These are phyloP conservation scores for Thalassia testudinum DNA, from an alignment of 116 monocot genomes.

Conservation along the genomic window DNA sequence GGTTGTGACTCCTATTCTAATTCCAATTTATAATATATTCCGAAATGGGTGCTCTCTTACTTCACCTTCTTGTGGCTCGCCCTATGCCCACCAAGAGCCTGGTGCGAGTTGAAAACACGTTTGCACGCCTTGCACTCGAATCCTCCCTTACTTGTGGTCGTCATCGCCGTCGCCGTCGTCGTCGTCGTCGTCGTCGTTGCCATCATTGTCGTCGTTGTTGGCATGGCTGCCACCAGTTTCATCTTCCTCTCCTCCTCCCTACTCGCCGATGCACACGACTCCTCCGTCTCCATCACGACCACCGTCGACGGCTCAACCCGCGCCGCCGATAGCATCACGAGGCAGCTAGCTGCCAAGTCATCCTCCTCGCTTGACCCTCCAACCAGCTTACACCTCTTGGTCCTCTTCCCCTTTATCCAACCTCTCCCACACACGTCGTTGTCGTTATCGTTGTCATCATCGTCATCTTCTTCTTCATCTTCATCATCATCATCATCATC, in stretches of 20 bases:
- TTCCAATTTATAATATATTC: too few species aligned
- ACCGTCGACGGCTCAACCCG: constrained; percentile 14
- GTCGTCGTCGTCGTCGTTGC: background rate
- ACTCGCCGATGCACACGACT: constrained; percentile 44
- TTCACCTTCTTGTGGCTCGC: constrained; percentile 85
- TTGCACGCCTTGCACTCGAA: constrained; percentile 88
- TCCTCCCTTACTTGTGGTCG: constrained; percentile 12
- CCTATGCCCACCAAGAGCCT: constrained; percentile 88
- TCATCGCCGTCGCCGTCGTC: background rate
- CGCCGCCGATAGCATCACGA: constrained; percentile 49
- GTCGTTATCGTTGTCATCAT: constrained; percentile 6
- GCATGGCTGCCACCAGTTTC: background rate
- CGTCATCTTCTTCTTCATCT: background rate
- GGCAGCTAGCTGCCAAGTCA: constrained; percentile 60
- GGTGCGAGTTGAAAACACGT: constrained; percentile 77
- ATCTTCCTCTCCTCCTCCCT: constrained; percentile 21
- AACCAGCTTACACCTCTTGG: constrained; percentile 12
- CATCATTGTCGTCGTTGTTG: background rate
- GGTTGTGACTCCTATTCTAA: too few species aligned
- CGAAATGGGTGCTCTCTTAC: too few species aligned
- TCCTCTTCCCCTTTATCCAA: constrained; percentile 63
- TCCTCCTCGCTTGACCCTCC: constrained; percentile 38
- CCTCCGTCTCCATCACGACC: constrained; percentile 26
- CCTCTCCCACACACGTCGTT: constrained; percentile 3
- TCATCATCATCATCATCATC: background rate